phyloP scores from a whole-genome alignment of 2,329 filamentous ascomycete genomes.

The Talaromyces rugulosus region DNA sequence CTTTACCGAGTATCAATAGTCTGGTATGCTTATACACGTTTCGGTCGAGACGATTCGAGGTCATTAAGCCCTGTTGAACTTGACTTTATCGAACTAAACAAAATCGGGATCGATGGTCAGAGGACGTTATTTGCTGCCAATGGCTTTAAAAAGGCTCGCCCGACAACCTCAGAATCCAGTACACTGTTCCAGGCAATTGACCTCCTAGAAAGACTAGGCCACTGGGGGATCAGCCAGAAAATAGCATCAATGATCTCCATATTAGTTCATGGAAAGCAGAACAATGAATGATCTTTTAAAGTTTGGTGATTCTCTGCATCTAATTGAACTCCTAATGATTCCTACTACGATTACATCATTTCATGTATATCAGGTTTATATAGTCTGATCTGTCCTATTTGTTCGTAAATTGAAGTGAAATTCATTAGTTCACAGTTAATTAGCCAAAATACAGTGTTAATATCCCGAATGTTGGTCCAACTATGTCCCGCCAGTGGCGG shows the following conservation, averaged over 20 bases:
- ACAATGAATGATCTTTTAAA: not conserved
- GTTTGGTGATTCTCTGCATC: not conserved
- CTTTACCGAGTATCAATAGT: conserved; percentile 19
- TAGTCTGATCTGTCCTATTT: not conserved
- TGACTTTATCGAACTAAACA: not conserved
- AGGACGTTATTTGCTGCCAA: conserved; percentile 6
- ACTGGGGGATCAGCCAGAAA: conserved; percentile 9
- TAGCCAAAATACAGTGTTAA: no score
- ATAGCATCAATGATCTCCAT: conserved; percentile 5
- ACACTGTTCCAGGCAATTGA: conserved; percentile 7
- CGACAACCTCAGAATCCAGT: conserved; percentile 2
- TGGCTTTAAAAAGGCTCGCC: conserved; percentile 4
- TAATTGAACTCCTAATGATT: not conserved
- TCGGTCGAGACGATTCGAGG: conserved; percentile 1
- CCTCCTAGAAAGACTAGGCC: not conserved
- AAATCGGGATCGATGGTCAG: not conserved
- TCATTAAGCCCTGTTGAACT: not conserved
- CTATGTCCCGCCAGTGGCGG: not conserved
- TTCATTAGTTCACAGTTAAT: not conserved
- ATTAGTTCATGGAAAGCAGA: not conserved
- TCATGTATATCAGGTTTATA: not conserved
- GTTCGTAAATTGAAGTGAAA: not conserved
- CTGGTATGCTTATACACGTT: conserved; percentile 20
- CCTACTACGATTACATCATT: not conserved
- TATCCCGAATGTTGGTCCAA: not conserved